Base-by-base conservation (phyloP, 2,329 filamentous ascomycete genomes). In the Ceratocystiopsis brevicomis region DNA sequence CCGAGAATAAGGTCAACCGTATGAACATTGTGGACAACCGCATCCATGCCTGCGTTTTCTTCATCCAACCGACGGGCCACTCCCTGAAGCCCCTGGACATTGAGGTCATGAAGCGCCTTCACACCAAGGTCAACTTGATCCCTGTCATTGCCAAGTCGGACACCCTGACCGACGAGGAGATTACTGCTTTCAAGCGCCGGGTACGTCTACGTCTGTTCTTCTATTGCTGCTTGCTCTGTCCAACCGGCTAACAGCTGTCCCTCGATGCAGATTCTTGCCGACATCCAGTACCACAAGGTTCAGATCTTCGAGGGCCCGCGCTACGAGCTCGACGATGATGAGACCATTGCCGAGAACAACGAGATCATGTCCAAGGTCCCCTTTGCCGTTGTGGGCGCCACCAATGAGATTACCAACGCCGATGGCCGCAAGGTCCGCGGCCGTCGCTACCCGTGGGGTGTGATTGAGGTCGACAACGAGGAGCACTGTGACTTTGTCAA, bases 321-420 rank as follows among this genome's bases (percentile, higher is more conserved):
- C 53, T 98, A 98, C 65, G 90, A 98, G 67, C 81, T 96, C 50
- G 90, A 98, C 58, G 90, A 98, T 53, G 90, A 98, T 66, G 90
- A 98, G 73, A 98, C 90, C 35, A 95, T 98, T 61, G 90, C 90
- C 21, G 90, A 98, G 74, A 98, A 98, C 74, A 90, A 93, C 63
- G 90, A 98, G 69, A 98, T 98, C 63, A 90, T 98, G 86, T 95
- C 88, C 61, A 96, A 96, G 75, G 88, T 98, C 47, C 90, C 90
- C 37, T 98, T 98, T 56, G 90, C 90, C 43, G 86, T 98, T 53
- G 90, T 98, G 50, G 90, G 90, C 67, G 88, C 90, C 53, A 96
- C 93, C 62, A 78, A 83, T 54, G 90, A 98, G 66, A 86, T 98
- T 54, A 79, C 78, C 51, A 90, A 81, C 49, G 72, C 83, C 47